Evolutionary conservation across 2,329 filamentous ascomycete species (phyloP).

Genomic region (Phaeomoniella chlamydospora): DNA sequence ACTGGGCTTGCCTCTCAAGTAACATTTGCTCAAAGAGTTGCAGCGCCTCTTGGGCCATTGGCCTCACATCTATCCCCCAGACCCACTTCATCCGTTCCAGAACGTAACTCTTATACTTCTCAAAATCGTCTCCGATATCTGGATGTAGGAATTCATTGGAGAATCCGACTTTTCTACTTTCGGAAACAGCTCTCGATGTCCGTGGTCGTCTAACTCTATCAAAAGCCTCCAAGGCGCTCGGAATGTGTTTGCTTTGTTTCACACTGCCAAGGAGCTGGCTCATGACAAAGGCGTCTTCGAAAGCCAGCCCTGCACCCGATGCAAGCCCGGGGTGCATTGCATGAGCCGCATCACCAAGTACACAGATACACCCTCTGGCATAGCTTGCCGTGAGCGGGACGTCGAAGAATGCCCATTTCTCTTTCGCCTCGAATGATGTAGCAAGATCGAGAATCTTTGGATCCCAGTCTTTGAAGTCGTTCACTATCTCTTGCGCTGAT

Average conservation of each 20-base stretch:
- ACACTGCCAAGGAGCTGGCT: conserved; percentile 13
- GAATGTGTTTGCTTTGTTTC: conserved; percentile 15
- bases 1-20: no score
- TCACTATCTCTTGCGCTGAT: conserved; percentile 9
- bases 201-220: conserved; percentile 34
- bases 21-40: no score
- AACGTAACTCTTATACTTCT: conserved; percentile 4
- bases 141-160: conserved; percentile 7
- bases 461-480: conserved; percentile 10
- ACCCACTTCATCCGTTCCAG: conserved; percentile 7
- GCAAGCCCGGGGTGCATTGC: conserved; percentile 21
- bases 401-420: conserved; percentile 15
- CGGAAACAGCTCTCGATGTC: conserved; percentile 34
- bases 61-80: conserved; percentile 8
- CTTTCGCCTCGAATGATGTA: conserved; percentile 4
- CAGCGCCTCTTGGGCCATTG: no score
- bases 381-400: conserved; percentile 19
- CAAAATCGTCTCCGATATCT: conserved; percentile 6
- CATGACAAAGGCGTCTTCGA: conserved; percentile 22
- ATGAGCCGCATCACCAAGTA: conserved; percentile 25
- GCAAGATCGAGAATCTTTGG: conserved; percentile 3
- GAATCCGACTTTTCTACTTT: conserved; percentile 18
- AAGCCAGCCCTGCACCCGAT: conserved; percentile 20
- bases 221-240: conserved; percentile 34
- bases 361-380: conserved; percentile 12